Evolutionary conservation across 768 basidiomycete genomes (phyloP), one percentile per base, ranked within the genome.

Genomic region (Boletus rubropictus): DNA sequence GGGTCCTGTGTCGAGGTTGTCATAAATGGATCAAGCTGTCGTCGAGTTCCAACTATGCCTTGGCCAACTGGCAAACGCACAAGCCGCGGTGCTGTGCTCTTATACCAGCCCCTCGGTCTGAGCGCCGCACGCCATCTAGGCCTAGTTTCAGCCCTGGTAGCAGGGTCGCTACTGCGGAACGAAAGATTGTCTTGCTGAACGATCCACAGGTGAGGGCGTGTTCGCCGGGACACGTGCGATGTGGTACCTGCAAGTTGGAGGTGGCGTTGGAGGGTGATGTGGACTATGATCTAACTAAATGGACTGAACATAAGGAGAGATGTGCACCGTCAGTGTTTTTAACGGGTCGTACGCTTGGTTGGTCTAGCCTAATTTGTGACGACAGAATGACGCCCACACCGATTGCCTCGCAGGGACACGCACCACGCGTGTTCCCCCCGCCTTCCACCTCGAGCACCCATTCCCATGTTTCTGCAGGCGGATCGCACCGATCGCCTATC

Each of bases 141-240:
- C 41, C 53, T 20, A 49, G 0, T 31, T 54, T 51, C 42, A 80
- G 79, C 42, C 82, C 81, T 6, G 76, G 73, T 53, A 77, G 75
- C 46, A 75, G 80, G 25, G 77, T 84, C 31, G 77, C 81, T 7
- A 74, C 77, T 15, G 76, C 80, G 14, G 79, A 84, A 52, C 73
- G 84, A 48, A 82, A 79, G 64, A 63, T 85, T 29, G 64, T 67
- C 44, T 64, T 87, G 49, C 71, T 84, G 27, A 86, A 84, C 52
- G 85, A 87, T 60, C 56, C 76, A 21, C 79, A 81, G 54, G 83
- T 72, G 35, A 77, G 74, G 62, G 56, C 61, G 0, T 81, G 77
- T 57, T 68, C 74, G 7, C 46, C 70, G 0, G 60, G 61, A 29
- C 64, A 62, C 46, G 75, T 85, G 18, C 68, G 72, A 17, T 88